A percentile compares a stretch with the other conserved stretches of the same genome.
phyloP scores from a whole-genome alignment of 23 red algal species.

The Gracilaria gracilis region DNA sequence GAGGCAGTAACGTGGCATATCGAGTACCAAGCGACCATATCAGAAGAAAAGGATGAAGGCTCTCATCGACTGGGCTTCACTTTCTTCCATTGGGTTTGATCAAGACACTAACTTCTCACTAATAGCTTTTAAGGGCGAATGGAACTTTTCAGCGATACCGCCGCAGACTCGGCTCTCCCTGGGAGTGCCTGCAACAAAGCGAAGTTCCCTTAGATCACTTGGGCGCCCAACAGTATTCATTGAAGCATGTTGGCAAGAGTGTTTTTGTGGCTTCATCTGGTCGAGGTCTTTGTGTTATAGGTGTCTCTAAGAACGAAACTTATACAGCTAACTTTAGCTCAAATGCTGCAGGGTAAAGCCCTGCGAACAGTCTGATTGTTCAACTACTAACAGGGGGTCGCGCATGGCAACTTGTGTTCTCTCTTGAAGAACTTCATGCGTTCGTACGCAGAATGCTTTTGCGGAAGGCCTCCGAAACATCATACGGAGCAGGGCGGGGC shows the following conservation, averaged over 20 bases:
- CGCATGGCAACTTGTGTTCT: slow-evolving; percentile 60
- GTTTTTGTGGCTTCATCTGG: slow-evolving; percentile 42
- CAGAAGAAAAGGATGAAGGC: neutral
- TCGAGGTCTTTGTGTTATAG: slow-evolving; percentile 53
- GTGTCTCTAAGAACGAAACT: slow-evolving; percentile 30
- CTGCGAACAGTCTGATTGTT: slow-evolving; percentile 47
- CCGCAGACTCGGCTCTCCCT: slow-evolving; percentile 49
- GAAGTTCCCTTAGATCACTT: slow-evolving; percentile 41
- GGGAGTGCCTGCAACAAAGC: slow-evolving; percentile 54
- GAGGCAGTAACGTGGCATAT: slow-evolving; percentile 38
- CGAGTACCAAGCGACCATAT: neutral
- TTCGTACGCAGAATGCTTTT: slow-evolving; percentile 30
- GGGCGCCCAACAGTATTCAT: neutral
- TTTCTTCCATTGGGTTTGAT: slow-evolving; percentile 55
- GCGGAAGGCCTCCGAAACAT: slow-evolving; percentile 27
- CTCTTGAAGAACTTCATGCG: slow-evolving; percentile 48
- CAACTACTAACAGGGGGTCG: slow-evolving; percentile 66
- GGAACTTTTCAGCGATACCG: slow-evolving; percentile 44
- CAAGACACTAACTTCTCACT: slow-evolving; percentile 46
- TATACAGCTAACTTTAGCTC: slow-evolving; percentile 31
- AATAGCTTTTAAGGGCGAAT: slow-evolving; percentile 16
- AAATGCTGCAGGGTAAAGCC: slow-evolving; percentile 59
- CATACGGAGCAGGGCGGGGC: slow-evolving; percentile 61
- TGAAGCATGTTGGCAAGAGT: slow-evolving; percentile 55
- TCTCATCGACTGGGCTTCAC: neutral